Conservation (phyloP, 352 stramenopile genomes). For the Phytophthora tentaculata region DNA sequence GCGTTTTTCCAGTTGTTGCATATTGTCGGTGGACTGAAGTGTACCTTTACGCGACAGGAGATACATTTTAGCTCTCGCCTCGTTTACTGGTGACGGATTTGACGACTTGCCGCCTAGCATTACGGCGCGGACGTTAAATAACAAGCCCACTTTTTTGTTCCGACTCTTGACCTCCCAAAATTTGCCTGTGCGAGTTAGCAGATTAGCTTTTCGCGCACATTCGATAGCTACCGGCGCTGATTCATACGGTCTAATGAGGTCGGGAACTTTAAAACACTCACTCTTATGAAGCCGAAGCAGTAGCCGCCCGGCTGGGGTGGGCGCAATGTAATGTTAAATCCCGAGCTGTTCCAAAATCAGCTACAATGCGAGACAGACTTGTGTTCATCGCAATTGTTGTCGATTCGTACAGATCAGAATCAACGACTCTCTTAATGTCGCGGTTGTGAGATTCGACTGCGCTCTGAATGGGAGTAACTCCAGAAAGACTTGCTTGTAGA, state of each 20-base stretch:
- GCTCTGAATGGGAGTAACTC: background rate
- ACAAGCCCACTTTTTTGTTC: background rate
- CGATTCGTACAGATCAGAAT: background rate
- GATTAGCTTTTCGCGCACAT: background rate
- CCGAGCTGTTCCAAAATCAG: background rate
- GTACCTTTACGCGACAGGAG: background rate
- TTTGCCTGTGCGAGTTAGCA: background rate
- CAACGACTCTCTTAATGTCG: background rate
- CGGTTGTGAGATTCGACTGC: background rate
- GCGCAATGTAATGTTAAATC: background rate
- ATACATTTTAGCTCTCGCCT: background rate
- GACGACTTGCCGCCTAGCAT: background rate
- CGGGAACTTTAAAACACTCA: background rate
- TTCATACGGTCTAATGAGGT: background rate
- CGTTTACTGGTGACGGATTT: background rate
- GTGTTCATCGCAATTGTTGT: background rate
- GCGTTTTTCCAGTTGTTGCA: background rate
- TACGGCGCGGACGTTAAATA: background rate
- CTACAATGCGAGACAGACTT: background rate
- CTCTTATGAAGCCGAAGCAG: too few relatives aligned
- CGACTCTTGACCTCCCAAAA: background rate
- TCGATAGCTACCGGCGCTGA: background rate
- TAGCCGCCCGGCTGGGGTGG: too few relatives aligned
- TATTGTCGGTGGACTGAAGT: background rate
- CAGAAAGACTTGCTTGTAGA: background rate